These are phyloP conservation scores for Apiotrichum domesticum DNA, from an alignment of 1,284 basidiomycete genomes.

Conservation along the genomic window DNA sequence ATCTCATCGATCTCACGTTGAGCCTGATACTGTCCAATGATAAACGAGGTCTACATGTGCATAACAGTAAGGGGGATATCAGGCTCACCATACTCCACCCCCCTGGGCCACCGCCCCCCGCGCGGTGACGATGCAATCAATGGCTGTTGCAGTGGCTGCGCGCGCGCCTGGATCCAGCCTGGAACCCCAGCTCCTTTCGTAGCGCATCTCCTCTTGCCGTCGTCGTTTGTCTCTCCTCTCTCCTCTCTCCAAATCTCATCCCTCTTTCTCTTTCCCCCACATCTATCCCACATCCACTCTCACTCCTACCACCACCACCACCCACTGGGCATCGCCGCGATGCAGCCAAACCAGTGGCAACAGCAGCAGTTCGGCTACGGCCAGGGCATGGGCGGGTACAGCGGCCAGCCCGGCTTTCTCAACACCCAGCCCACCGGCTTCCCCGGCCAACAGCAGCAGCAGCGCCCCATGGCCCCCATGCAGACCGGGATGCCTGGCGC, in stretches of 20 bases:
- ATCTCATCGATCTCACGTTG: too few species aligned
- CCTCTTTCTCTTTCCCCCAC: background rate
- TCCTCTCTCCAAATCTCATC: background rate
- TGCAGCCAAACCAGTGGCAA: conserved; percentile 31
- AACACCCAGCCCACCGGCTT: conserved; percentile 36
- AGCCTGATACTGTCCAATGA: too few species aligned
- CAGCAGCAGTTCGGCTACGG: conserved; percentile 27
- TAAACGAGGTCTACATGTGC: too few species aligned
- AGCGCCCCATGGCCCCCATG: conserved; percentile 51
- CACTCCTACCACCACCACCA: background rate
- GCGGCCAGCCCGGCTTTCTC: conserved; percentile 17
- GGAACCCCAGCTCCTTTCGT: too few species aligned
- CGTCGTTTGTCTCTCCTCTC: background rate
- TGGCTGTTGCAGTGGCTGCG: too few species aligned
- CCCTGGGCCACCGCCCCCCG: too few species aligned
- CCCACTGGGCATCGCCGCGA: conserved; percentile 7
- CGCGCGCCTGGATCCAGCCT: too few species aligned
- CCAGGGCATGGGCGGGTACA: conserved; percentile 31
- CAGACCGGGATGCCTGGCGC: conserved; percentile 12
- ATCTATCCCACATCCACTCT: background rate
- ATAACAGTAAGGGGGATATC: too few species aligned
- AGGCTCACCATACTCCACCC: too few species aligned
- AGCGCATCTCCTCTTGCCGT: background rate
- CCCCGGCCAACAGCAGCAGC: conserved; percentile 14
- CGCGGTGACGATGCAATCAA: too few species aligned